Evolutionary conservation across 2,329 filamentous ascomycete genomes (phyloP), one percentile per base, ranked within the genome.

Genomic region (Aspergillus flavus): DNA sequence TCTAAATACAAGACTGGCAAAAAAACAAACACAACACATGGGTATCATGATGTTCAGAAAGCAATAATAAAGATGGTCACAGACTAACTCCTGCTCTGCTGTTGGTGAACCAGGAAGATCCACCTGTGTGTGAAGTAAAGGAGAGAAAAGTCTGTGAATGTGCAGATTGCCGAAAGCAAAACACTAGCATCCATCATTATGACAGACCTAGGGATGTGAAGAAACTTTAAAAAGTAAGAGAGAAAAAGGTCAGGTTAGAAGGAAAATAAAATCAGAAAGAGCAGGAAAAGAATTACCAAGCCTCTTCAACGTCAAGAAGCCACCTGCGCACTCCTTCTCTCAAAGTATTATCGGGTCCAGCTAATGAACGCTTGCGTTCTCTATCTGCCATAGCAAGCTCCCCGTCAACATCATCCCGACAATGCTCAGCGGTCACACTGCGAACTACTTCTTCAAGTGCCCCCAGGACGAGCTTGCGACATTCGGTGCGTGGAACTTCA

Each of bases 271-370:
- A 50, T 41, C 3, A 6, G 11, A 39, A 41, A 41, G 6, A 26
- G 30, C 32, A 58, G 36, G 41, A 46, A 61, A 48, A n/a, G 28
- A 36, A n/a, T 68, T 68, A 80, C 72, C 76, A 79, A 58, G 75
- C 72, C 64, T 81, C 79, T 68, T 84, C 82, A 16, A 83, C 80
- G 63, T 83, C 79, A 43, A 79, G 75, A 64, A 87, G 78, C 85
- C 85, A 87, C 67, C 81, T 82, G 54, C 84, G 79, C 45, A 87
- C 82, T 9, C 85, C 85, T 69, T 87, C 84, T 64, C 85, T 81
- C 57, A 87, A 66, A 10, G 83, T 83, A 64, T 85, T 86, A 59
- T 86, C 82, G 4, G 75, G 69, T 63, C 72, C 69, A 50, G 73
- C 67, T 66, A 74, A 61, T 12, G 71, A 68, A 50, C 75, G 73